phyloP scores from a whole-genome alignment of 1,284 basidiomycete genomes.

The Ustilago cynodontis region DNA sequence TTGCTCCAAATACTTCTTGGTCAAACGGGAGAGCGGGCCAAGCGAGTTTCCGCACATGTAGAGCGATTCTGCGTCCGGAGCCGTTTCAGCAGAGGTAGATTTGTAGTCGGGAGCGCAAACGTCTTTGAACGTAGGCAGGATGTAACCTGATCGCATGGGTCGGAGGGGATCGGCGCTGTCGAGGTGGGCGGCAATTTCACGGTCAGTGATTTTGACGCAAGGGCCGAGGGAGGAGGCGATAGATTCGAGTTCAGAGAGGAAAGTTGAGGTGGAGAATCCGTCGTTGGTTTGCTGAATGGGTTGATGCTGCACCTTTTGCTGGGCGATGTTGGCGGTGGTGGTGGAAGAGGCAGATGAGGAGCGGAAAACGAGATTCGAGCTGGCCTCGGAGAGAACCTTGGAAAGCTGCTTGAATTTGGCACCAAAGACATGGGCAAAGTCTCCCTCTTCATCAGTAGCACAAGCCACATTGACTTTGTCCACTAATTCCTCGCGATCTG shows the following conservation, averaged over 20 bases:
- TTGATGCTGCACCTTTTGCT: constrained; percentile 18
- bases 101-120: constrained; percentile 40
- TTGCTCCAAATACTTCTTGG: constrained; percentile 80
- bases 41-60: constrained; percentile 98
- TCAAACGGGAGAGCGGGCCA: constrained; percentile 82
- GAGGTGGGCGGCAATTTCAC: constrained; percentile 45
- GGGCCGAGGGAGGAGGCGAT: constrained; percentile 43
- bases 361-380: constrained; percentile 27
- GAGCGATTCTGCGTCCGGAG: constrained; percentile 71
- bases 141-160: constrained; percentile 51
- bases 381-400: constrained; percentile 50
- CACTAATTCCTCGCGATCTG: constrained; percentile 38
- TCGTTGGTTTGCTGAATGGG: constrained; percentile 32
- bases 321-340: background rate
- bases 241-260: constrained; percentile 38
- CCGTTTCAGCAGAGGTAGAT: constrained; percentile 28
- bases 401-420: constrained; percentile 43
- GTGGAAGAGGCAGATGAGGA: constrained; percentile 1
- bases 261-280: constrained; percentile 35
- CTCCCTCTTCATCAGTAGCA: constrained; percentile 40
- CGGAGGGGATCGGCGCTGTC: constrained; percentile 43
- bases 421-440: constrained; percentile 38
- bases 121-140: constrained; percentile 53
- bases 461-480: constrained; percentile 40
- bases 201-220: constrained; percentile 39